A percentile compares a stretch with the other conserved stretches of the same genome.
Evolutionary conservation across 2,329 filamentous ascomycete genomes (phyloP).

Genomic region (Hypomyces rosellus): DNA sequence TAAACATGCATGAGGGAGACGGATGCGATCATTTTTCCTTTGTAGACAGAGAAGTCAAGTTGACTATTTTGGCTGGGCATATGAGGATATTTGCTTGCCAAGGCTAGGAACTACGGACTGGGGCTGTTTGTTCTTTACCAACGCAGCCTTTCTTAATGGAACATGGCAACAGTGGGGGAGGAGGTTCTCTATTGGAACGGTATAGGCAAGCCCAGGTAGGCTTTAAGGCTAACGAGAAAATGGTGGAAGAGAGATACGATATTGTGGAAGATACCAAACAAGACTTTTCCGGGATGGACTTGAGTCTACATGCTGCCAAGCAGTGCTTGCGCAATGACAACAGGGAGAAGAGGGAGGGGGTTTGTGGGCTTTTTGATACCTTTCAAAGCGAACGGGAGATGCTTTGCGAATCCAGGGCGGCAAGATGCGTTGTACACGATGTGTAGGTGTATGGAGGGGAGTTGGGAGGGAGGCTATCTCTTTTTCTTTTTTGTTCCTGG

Average conservation of each 20-base stretch:
- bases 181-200: too few relatives aligned
- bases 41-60: background rate
- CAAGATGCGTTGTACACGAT: too few relatives aligned
- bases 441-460: too few relatives aligned
- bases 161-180: too few relatives aligned
- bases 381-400: background rate
- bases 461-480: background rate
- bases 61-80: background rate
- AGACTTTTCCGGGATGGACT: background rate
- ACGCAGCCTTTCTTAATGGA: too few relatives aligned
- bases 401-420: too few relatives aligned
- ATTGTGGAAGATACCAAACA: background rate
- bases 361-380: background rate
- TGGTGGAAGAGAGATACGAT: background rate
- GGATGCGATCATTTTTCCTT: background rate
- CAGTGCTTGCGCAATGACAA: background rate
- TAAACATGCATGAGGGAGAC: background rate
- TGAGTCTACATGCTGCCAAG: background rate
- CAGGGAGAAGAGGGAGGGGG: too few relatives aligned
- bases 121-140: too few relatives aligned
- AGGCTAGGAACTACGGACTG: background rate
- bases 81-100: too few relatives aligned
- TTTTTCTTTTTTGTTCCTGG: background rate
- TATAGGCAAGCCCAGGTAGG: constrained; percentile 3
- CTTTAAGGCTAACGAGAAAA: constrained; percentile 1